Evolutionary conservation across 2,329 filamentous ascomycete genomes (phyloP), one percentile per base, ranked within the genome.

Genomic region (Aspergillus tubingensis): DNA sequence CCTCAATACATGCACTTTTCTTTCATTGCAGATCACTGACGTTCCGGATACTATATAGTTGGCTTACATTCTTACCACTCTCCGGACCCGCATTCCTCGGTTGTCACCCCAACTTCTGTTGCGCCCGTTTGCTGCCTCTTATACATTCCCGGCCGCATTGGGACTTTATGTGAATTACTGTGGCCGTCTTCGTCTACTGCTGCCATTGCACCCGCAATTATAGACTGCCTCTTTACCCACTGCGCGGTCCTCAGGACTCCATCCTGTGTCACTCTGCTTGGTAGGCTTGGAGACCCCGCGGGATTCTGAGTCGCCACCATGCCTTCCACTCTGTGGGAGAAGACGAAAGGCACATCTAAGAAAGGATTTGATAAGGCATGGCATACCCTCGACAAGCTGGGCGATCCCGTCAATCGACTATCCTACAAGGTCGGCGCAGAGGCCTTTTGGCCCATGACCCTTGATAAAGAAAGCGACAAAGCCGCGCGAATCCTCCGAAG

Each of bases 381-480:
- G 82, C 81, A 80, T 51, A 83, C 83, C 67, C 81, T 87, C 53
- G 88, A 90, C 76, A 90, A 89, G 72, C 80, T 90, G 10, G 90
- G 90, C 61, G 82, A 84, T 2, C 91, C 92, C 2, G 88, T 96
- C 71, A 96, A 96, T 73, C 87, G 84, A 61, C 76, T 96, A 21
- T 91, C 89, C 15, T 92, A 96, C 77, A 92, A 89, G 76, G 81
- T 96, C 39, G 92, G 92, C 60, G 84, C 84, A 30, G 92, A 96
- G 74, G 88, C 90, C 23, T 94, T 94, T 71, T 95, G 91, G 91
- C 92, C 92, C 3, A 89, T 90, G 32, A 90, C 88, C 1, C 81
- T 96, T 54, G 93, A 96, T 74, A 89, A 90, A 67, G 93, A 97
- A 81, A 91, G 90, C 76, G 91, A 96, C 78, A 96, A 96, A 79